Evolutionary conservation across 441 rosid species (phyloP).

Genomic region (Populus hybrid): DNA sequence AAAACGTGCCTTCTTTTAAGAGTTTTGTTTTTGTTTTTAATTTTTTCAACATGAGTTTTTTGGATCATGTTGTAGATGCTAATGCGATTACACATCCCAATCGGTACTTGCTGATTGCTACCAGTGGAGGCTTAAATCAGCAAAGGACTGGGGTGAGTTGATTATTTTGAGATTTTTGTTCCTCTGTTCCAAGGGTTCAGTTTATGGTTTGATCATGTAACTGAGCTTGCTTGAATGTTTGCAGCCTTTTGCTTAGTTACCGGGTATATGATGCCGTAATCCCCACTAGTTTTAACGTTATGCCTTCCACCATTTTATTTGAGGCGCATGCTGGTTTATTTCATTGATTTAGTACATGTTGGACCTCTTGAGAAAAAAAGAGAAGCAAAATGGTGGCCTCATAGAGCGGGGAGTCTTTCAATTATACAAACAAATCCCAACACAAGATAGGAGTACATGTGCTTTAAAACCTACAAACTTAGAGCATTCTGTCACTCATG

Average conservation of each 20-base stretch:
- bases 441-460: not conserved
- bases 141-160: conserved; percentile 82
- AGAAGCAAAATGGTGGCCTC: not conserved
- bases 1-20: not conserved
- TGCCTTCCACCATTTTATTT: not conserved
- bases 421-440: not conserved
- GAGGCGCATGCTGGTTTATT: not conserved
- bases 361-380: not conserved
- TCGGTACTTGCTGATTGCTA: conserved; percentile 70
- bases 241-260: not conserved
- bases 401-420: not conserved
- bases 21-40: not conserved
- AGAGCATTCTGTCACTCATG: not conserved
- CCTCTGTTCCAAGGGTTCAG: not conserved
- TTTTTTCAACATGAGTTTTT: not conserved
- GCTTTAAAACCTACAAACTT: not conserved
- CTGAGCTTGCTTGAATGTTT: not conserved
- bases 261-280: not conserved
- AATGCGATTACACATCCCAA: conserved; percentile 38
- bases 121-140: conserved; percentile 96
- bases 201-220: not conserved
- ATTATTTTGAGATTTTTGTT: not conserved
- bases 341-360: not conserved
- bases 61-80: conserved; percentile 46
- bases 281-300: not conserved